phyloP scores from a whole-genome alignment of 768 basidiomycete genomes.

The Phylloporus scabripes region DNA sequence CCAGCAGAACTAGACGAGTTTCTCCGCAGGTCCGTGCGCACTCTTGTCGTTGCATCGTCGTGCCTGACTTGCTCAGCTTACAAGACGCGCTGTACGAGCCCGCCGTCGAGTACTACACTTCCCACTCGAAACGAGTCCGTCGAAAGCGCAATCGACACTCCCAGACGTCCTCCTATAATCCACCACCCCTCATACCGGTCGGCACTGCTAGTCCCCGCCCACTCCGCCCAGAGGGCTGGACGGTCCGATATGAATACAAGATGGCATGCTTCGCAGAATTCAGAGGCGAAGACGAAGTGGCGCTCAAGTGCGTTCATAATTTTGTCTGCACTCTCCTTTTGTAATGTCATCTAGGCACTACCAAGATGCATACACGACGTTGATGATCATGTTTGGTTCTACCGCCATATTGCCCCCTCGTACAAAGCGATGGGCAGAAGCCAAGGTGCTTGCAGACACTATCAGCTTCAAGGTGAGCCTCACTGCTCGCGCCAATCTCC shows the following conservation, averaged over 20 bases:
- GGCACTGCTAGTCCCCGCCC: constrained; percentile 44
- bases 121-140: constrained; percentile 87
- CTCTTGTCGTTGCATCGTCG: background rate
- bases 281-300: constrained; percentile 85
- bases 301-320: constrained; percentile 64
- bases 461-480: constrained; percentile 76
- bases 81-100: constrained; percentile 87
- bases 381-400: constrained; percentile 86
- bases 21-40: constrained; percentile 56
- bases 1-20: constrained; percentile 85
- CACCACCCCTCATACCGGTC: constrained; percentile 42
- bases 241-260: constrained; percentile 95
- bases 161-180: constrained; percentile 47
- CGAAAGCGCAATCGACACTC: constrained; percentile 84
- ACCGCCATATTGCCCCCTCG: constrained; percentile 82
- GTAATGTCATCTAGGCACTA: constrained; percentile 62
- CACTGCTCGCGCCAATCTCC: background rate
- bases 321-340: constrained; percentile 7
- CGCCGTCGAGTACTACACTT: constrained; percentile 88
- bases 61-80: constrained; percentile 43
- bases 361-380: constrained; percentile 83
- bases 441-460: constrained; percentile 93
- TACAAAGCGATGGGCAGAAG: constrained; percentile 98
- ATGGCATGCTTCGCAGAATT: constrained; percentile 97
- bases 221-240: constrained; percentile 86